Conservation (phyloP, 345 rosid genomes). For the Microcos paniculata region DNA sequence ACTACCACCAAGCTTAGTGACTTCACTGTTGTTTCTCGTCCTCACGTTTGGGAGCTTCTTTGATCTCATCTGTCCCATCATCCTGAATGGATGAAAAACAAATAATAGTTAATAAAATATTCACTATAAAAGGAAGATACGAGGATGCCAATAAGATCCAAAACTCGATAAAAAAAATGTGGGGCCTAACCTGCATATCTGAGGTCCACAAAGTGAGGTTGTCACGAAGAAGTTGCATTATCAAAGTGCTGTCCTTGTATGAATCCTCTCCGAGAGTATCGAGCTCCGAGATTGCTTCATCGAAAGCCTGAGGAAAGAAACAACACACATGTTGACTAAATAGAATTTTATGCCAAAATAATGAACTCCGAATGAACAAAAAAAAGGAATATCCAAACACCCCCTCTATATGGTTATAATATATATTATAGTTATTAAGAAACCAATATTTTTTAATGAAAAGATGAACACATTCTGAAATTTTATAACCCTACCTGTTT, state of each 20-base stretch:
- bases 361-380: not conserved
- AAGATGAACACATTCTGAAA: not conserved
- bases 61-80: conserved; percentile 47
- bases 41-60: conserved; percentile 43
- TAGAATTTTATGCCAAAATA: not conserved
- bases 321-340: conserved; percentile 9
- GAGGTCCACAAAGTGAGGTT: conserved; percentile 66
- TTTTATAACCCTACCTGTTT: conserved; percentile 44
- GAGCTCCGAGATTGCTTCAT: conserved; percentile 72
- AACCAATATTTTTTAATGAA: not conserved
- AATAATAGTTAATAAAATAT: conserved; percentile 6
- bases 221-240: conserved; percentile 59
- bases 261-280: conserved; percentile 63
- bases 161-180: not conserved
- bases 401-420: not conserved
- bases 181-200: conserved; percentile 31
- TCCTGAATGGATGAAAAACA: conserved; percentile 27
- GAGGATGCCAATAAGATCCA: not conserved
- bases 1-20: not conserved
- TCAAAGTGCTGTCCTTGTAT: conserved; percentile 73
- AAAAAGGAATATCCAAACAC: no score
- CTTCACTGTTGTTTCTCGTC: conserved; percentile 41
- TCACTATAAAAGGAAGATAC: not conserved
- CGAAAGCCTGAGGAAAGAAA: conserved; percentile 43
- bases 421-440: not conserved